Percentiles rank a stretch among this genome's conserved stretches.
Evolutionary conservation across 192 early-diverging fungal genomes (phyloP).

Genomic region (Lunasporangiospora selenospora): DNA sequence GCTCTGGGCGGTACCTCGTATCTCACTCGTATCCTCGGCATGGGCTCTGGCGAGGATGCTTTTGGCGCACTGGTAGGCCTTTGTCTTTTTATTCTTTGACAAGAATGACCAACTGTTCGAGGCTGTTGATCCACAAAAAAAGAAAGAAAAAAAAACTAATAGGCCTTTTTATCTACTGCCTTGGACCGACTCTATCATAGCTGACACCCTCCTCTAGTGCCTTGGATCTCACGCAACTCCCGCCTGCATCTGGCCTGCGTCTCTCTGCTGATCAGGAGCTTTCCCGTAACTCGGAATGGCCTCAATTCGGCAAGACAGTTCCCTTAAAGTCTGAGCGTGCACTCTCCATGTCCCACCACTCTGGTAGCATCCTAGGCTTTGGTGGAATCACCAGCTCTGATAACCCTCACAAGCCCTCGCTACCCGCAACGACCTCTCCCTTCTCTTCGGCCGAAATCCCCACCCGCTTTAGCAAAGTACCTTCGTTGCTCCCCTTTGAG

Average conservation of each 20-base stretch:
- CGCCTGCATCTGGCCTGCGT: constrained; percentile 39
- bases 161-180: too few relatives aligned
- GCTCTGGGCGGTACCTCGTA: too few relatives aligned
- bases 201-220: constrained; percentile 52
- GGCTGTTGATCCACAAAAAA: neutral
- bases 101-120: neutral
- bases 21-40: constrained; percentile 47
- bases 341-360: constrained; percentile 38
- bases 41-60: constrained; percentile 50
- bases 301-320: constrained; percentile 46
- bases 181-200: too few relatives aligned
- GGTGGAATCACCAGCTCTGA: constrained; percentile 26
- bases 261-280: constrained; percentile 54
- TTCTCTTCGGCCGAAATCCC: constrained; percentile 54
- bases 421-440: constrained; percentile 50
- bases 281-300: constrained; percentile 49
- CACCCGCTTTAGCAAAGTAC: constrained; percentile 29
- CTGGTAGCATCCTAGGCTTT: constrained; percentile 42
- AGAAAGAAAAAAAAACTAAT: too few relatives aligned
- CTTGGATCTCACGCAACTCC: constrained; percentile 50
- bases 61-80: constrained; percentile 52
- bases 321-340: constrained; percentile 14
- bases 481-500: constrained; percentile 33
- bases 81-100: neutral
- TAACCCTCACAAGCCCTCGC: constrained; percentile 30